Evolutionary conservation across 139 green algal genomes (phyloP).

Genomic region (Chara braunii): DNA sequence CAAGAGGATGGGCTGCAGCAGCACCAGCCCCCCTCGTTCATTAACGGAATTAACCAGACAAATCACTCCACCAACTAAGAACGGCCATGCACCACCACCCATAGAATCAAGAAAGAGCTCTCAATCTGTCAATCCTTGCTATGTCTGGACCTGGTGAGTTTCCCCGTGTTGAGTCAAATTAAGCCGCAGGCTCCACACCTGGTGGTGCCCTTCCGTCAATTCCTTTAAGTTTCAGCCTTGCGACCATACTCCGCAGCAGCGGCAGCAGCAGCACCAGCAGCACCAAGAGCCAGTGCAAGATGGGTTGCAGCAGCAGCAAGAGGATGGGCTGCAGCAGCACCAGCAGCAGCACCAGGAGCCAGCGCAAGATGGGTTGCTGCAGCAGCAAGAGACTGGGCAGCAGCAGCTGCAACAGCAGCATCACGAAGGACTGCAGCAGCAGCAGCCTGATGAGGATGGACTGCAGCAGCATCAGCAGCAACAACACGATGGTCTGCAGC

Average conservation of each 20-base stretch:
- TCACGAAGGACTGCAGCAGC: neutral
- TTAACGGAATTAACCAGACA: no score
- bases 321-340: neutral
- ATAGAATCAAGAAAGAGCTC: no score
- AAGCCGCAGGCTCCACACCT: no score
- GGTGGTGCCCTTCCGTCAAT: no score
- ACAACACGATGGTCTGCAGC: neutral
- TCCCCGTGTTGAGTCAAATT: no score
- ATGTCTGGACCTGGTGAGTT: no score
- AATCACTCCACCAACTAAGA: no score
- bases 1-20: no score
- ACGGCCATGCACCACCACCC: no score
- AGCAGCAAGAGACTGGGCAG: neutral
- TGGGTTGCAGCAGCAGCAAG: neutral
- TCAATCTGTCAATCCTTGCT: no score
- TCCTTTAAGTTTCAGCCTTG: no score
- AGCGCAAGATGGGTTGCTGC: neutral
- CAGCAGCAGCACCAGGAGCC: neutral
- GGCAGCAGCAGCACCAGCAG: neutral
- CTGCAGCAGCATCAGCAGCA: slow-evolving; percentile 1
- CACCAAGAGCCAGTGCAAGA: neutral
- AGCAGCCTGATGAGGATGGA: neutral
- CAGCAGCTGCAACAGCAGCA: slow-evolving; percentile 1
- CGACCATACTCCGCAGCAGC: neutral
- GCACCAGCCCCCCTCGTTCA: no score